Base-by-base conservation (phyloP, 2,329 filamentous ascomycete species). In the Thelonectria olida region DNA sequence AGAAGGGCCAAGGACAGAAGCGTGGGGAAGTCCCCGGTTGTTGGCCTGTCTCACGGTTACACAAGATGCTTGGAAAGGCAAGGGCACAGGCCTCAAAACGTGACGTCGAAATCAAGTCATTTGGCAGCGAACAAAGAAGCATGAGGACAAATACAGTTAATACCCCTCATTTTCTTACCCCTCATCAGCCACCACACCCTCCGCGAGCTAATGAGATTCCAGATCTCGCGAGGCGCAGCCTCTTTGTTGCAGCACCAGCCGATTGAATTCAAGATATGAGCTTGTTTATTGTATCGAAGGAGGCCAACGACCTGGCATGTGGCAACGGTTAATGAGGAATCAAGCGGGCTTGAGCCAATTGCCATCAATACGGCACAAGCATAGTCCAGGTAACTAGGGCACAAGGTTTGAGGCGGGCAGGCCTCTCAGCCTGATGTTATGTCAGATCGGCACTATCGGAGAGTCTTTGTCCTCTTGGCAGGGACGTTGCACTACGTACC, bases 81-180 rank as follows among this genome's bases (percentile, higher is more conserved):
- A 52, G 39, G 55, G 42, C 55, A 28, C 22, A 31, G 48, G 13
- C 38, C 5, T 15, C 36, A 48, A 22, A 25, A 17, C 22, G 20
- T 71, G 68, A 71, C 68, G 68, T 70, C 58, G 54, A 23, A 19
- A 69, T 65, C 68, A 68, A 68, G 65, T 71, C 68, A 70, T 64
- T 7, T 13, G 42, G 5, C 13, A n/a, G 22, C 23, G n/a, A 48
- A n/a, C 17, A 36, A 23, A 28, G 8, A 50, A 47, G 38, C 20
- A 28, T 9, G 22, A 20, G 10, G 41, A 22, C 41, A 6, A 44
- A 23, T 23, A 15, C 10, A 44, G 41, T 25, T 13, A 45, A 45
- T 45, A 45, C 42, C 38, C 42, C 39, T 45, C 38, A 48, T 19
- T 20, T n/a, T 38, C n/a, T 36, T 36, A 27, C 28, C 50, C 42